These are phyloP conservation scores for Xylariaceae sp. DNA, from an alignment of 2,329 filamentous ascomycete genomes.

Conservation along the genomic window DNA sequence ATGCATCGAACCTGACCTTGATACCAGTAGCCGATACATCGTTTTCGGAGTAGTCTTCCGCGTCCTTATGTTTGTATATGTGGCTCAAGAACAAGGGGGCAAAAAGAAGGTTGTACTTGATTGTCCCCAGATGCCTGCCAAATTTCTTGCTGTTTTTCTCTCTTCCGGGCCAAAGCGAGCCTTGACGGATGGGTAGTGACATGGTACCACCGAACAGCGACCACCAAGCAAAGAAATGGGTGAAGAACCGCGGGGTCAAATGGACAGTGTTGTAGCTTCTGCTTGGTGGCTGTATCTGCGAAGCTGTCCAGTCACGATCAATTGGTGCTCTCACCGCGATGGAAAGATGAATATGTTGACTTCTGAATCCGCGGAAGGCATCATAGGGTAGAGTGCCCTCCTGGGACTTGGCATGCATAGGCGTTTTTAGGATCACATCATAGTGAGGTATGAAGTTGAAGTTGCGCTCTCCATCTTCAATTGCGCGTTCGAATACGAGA, in stretches of 20 bases:
- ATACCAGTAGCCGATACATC: slow-evolving; percentile 90
- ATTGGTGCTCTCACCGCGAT: slow-evolving; percentile 84
- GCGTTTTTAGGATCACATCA: slow-evolving; percentile 79
- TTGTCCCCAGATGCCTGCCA: slow-evolving; percentile 91
- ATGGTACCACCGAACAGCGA: slow-evolving; percentile 92
- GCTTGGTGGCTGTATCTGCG: slow-evolving; percentile 65
- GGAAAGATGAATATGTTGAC: slow-evolving; percentile 93
- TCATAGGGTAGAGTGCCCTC: slow-evolving; percentile 64
- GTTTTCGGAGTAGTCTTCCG: slow-evolving; percentile 73
- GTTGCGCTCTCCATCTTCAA: slow-evolving; percentile 66
- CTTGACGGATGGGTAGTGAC: slow-evolving; percentile 91
- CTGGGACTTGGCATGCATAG: slow-evolving; percentile 63
- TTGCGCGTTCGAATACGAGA: slow-evolving; percentile 84
- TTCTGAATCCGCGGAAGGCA: slow-evolving; percentile 94
- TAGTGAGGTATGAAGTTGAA: slow-evolving; percentile 94
- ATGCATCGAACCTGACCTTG: slow-evolving; percentile 92
- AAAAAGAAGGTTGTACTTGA: slow-evolving; percentile 93
- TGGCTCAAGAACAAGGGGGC: slow-evolving; percentile 94
- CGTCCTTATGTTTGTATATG: slow-evolving; percentile 97
- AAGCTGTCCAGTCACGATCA: slow-evolving; percentile 79
- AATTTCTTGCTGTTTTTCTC: slow-evolving; percentile 99
- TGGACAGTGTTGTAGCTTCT: slow-evolving; percentile 96
- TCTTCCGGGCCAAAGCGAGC: slow-evolving; percentile 81
- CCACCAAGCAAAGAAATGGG: slow-evolving; percentile 98
- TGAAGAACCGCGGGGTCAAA: slow-evolving; percentile 92